These are phyloP conservation scores for Calonectria hawksworthii DNA, from an alignment of 2,329 filamentous ascomycete species.

Conservation along the genomic window DNA sequence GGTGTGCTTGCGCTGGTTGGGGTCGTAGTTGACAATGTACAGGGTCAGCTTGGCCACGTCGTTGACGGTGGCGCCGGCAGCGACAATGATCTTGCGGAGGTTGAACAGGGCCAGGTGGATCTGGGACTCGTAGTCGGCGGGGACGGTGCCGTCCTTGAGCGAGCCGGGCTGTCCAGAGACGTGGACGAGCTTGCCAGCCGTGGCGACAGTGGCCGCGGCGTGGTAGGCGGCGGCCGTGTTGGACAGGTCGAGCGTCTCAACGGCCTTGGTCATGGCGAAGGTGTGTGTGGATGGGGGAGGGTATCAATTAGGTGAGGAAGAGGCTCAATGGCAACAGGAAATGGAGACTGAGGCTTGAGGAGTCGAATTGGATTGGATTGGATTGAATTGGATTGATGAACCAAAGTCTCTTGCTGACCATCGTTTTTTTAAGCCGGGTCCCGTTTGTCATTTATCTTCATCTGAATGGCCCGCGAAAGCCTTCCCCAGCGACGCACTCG, in stretches of 20 bases:
- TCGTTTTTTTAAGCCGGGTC: background rate
- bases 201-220: constrained; percentile 29
- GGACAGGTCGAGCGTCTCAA: constrained; percentile 33
- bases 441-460: constrained; percentile 16
- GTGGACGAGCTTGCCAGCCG: constrained; percentile 40
- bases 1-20: constrained; percentile 51
- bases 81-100: constrained; percentile 52
- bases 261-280: constrained; percentile 27
- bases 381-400: background rate
- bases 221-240: constrained; percentile 32
- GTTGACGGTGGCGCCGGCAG: constrained; percentile 51
- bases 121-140: constrained; percentile 56
- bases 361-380: background rate
- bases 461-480: constrained; percentile 1
- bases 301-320: background rate
- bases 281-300: background rate
- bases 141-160: constrained; percentile 48
- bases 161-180: constrained; percentile 55
- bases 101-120: constrained; percentile 57
- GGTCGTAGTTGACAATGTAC: constrained; percentile 60
- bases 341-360: background rate
- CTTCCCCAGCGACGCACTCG: background rate
- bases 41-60: constrained; percentile 58
- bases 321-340: background rate
- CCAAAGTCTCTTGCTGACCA: background rate